Evolutionary conservation across 805 yeast species (phyloP).

Genomic region (Barnettozyma salicaria): DNA sequence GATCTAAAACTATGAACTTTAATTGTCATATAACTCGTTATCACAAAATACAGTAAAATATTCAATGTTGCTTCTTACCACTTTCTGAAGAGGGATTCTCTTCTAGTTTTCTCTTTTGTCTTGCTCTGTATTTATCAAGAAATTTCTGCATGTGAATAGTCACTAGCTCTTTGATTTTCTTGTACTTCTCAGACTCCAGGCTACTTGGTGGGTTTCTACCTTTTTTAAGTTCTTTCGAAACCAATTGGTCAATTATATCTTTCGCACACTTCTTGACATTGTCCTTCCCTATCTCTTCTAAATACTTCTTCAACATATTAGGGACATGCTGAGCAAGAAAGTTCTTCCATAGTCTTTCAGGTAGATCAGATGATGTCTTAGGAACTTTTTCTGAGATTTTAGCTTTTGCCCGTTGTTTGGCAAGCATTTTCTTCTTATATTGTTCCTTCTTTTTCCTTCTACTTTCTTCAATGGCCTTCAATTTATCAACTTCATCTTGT

Average conservation of each 20-base stretch:
- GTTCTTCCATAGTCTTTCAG: constrained; percentile 32
- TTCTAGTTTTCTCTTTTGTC: constrained; percentile 15
- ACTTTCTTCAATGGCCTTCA: constrained; percentile 10
- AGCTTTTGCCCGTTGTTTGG: constrained; percentile 3
- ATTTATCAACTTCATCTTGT: constrained; percentile 23
- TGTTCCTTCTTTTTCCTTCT: constrained; percentile 30
- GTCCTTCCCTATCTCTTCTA: constrained; percentile 62
- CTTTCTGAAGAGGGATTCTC: background rate
- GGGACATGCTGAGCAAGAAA: constrained; percentile 74
- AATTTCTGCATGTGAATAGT: constrained; percentile 63
- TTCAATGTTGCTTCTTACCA: constrained; percentile 6
- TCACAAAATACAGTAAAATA: too few relatives aligned
- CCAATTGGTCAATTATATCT: constrained; percentile 64
- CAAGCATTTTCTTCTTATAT: constrained; percentile 26
- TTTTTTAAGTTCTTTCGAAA: constrained; percentile 55
- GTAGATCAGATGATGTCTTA: constrained; percentile 11
- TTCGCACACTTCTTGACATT: constrained; percentile 70
- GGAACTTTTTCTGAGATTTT: constrained; percentile 14
- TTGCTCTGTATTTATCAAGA: constrained; percentile 40
- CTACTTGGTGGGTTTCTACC: constrained; percentile 42
- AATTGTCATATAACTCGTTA: too few relatives aligned
- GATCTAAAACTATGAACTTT: too few relatives aligned
- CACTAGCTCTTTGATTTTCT: constrained; percentile 63
- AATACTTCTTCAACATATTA: constrained; percentile 63
- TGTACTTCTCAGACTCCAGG: constrained; percentile 55